Percentiles rank a stretch among this genome's conserved stretches.
Conservation (phyloP, 441 rosid genomes). For the Capsella rubella region DNA sequence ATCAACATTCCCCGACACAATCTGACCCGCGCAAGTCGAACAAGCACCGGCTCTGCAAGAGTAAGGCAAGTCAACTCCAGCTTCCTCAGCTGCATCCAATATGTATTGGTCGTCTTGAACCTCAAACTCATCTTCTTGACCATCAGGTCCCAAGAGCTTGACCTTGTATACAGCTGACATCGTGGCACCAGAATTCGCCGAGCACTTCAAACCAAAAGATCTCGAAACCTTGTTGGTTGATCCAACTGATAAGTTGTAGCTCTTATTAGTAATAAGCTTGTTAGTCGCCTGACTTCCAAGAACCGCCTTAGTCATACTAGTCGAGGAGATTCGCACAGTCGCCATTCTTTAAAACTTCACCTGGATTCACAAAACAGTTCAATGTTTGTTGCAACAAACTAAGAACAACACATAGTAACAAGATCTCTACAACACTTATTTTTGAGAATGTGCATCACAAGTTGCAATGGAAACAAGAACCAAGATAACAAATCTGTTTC, state of each 20-base stretch:
- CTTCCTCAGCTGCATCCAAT: constrained; percentile 78
- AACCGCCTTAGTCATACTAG: constrained; percentile 50
- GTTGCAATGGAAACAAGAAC: constrained; percentile 21
- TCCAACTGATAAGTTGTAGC: constrained; percentile 48
- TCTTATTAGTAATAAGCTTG: constrained; percentile 43
- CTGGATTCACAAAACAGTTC: constrained; percentile 29
- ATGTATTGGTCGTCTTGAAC: constrained; percentile 69
- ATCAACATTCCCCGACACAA: constrained; percentile 63
- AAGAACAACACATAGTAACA: not conserved
- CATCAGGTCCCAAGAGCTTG: constrained; percentile 75
- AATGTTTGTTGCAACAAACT: not conserved
- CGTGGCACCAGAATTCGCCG: constrained; percentile 52
- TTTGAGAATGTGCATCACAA: constrained; percentile 22
- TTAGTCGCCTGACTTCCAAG: constrained; percentile 47
- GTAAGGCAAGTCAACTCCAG: constrained; percentile 83
- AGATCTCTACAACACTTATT: not conserved
- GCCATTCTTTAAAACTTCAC: constrained; percentile 50
- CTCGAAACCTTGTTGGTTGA: constrained; percentile 60
- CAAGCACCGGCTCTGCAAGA: constrained; percentile 95
- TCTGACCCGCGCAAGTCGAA: constrained; percentile 80
- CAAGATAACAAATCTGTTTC: constrained; percentile 22
- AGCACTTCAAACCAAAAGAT: constrained; percentile 71
- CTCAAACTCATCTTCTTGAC: constrained; percentile 64
- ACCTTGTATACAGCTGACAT: constrained; percentile 75
- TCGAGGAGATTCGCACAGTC: constrained; percentile 49